A percentile compares a stretch with the other conserved stretches of the same genome.
phyloP scores from a whole-genome alignment of 805 yeast species.

The Wickerhamomyces alni region DNA sequence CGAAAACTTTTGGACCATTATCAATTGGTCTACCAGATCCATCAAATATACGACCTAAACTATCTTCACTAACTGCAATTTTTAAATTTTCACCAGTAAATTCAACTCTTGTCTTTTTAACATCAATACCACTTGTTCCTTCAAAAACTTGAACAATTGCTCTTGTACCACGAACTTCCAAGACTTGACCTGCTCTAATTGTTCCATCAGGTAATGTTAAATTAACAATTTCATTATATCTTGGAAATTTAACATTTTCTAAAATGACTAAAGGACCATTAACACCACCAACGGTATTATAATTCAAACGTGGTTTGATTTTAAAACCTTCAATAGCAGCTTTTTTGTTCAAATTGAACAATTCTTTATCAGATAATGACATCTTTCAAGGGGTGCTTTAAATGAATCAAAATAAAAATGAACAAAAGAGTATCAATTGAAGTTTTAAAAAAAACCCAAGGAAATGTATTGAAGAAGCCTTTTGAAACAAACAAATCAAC shows the following conservation, averaged over 20 bases:
- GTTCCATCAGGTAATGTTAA: constrained; percentile 95
- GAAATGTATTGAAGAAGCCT: no score
- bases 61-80: constrained; percentile 94
- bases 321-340: constrained; percentile 92
- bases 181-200: constrained; percentile 92
- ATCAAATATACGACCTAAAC: constrained; percentile 95
- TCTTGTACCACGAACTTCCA: constrained; percentile 94
- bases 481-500: no score
- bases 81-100: constrained; percentile 93
- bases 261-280: constrained; percentile 96
- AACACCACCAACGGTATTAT: constrained; percentile 97
- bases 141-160: constrained; percentile 99
- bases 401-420: background rate
- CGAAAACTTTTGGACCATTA: constrained; percentile 96
- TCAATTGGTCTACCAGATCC: constrained; percentile 99
- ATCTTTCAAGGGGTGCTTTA: constrained; percentile 3
- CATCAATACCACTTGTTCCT: constrained; percentile 98
- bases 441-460: no score
- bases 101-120: constrained; percentile 94
- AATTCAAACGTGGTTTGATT: constrained; percentile 83
- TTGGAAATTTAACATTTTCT: constrained; percentile 81
- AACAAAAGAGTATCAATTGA: background rate
- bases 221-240: constrained; percentile 94
- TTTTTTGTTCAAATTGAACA: constrained; percentile 73
- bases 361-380: constrained; percentile 31